Conservation (phyloP, 78 protist species). For the Dictyostelium capitatum region DNA sequence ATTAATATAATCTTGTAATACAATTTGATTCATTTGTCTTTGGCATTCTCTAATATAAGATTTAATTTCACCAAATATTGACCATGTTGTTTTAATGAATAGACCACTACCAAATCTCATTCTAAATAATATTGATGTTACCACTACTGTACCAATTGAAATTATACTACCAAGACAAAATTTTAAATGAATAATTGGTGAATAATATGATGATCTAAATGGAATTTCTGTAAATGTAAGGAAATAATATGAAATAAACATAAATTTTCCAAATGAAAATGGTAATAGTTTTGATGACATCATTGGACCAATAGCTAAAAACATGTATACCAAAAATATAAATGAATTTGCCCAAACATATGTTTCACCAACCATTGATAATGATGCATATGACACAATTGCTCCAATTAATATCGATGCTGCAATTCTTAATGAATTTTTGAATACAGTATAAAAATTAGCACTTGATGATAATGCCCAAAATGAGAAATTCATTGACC, state of each 20-base stretch:
- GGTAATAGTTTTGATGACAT: slow-evolving; percentile 10
- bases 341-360: not conserved
- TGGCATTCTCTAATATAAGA: not conserved
- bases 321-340: not conserved
- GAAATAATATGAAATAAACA: slow-evolving; percentile 8
- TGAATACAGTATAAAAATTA: not conserved
- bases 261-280: slow-evolving; percentile 5
- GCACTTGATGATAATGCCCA: not conserved
- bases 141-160: not conserved
- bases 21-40: not conserved
- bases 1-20: not conserved
- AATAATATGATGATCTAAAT: not conserved
- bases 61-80: not conserved
- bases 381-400: not conserved
- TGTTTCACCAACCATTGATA: not conserved
- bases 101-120: slow-evolving; percentile 17
- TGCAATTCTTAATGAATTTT: not conserved
- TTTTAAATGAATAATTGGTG: not conserved
- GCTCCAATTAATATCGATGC: not conserved
- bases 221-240: not conserved
- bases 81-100: not conserved
- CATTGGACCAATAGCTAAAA: slow-evolving; percentile 18
- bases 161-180: not conserved
- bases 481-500: not conserved
- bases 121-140: not conserved